Evolutionary conservation across 169 alveolate genomes (phyloP).

Genomic region (Plasmodium gonderi): DNA sequence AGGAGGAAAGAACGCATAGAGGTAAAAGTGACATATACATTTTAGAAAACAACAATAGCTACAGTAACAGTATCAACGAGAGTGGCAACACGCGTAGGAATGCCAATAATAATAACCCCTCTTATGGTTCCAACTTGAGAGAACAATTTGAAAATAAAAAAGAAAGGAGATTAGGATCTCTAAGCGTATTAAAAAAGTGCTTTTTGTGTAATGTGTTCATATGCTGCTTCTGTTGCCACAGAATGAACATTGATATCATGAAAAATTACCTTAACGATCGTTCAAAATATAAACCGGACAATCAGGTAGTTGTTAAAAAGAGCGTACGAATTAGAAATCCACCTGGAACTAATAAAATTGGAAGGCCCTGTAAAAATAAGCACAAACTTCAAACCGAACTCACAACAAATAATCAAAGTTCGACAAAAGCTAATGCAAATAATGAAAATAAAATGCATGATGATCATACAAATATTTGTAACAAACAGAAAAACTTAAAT

Average conservation of each 20-base stretch:
- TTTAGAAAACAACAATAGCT: neutral
- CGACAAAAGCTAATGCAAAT: neutral
- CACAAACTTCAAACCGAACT: neutral
- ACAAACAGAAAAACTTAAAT: too few relatives aligned
- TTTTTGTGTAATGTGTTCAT: constrained; percentile 56
- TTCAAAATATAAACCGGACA: neutral
- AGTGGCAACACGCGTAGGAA: neutral
- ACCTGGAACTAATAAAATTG: constrained; percentile 1
- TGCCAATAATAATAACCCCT: neutral
- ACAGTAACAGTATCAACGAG: neutral
- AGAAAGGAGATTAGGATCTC: constrained; percentile 70
- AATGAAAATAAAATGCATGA: neutral
- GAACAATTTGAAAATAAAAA: constrained; percentile 50
- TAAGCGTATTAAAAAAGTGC: constrained; percentile 66
- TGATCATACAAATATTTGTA: too few relatives aligned
- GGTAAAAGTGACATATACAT: neutral
- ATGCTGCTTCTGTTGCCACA: constrained; percentile 66
- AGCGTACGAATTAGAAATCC: neutral
- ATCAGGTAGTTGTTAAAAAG: neutral
- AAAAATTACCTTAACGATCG: constrained; percentile 49
- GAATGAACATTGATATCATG: constrained; percentile 62
- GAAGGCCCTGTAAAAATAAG: constrained; percentile 19
- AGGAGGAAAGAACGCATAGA: constrained; percentile 1
- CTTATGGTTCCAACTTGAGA: neutral
- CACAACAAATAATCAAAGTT: neutral